Base-by-base conservation (phyloP, 208 protist species). In the Trypanosoma congolense region DNA sequence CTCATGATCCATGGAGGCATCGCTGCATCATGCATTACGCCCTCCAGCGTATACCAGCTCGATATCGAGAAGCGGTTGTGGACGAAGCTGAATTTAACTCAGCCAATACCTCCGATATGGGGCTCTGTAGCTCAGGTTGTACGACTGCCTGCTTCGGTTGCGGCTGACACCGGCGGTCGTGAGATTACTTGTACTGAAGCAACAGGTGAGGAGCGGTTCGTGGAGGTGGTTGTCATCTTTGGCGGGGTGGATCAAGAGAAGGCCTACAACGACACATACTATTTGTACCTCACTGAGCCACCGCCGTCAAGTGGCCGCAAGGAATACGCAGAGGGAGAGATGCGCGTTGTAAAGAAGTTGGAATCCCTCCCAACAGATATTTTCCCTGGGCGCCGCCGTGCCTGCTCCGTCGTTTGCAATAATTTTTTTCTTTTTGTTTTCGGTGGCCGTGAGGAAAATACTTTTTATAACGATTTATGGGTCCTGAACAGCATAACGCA, bases 381-480 rank as follows among this genome's bases (percentile, higher is more conserved):
- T 12, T 68, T 80, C 54, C 70, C 50, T n/a, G 77, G 77, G 12
- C 71, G 81, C 10, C 74, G 77, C 36, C 67, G 81, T 33, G 52
- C 81, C 33, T 77, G 63, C 33, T 65, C 69, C 4, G 52, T 66
- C 5, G 77, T 80, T 2, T 79, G 71, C 56, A 45, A 60, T 16
- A 57, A 65, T 38, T 68, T 75, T 18, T 85, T 78, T 58, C 52
- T 89, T 26, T 82, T 79, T 47, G 54, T 89, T 40, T 89, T 89
- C 70, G 77, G 81, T 31, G 81, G 81, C 14, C 66, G 81, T 24
- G 81, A 83, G 26, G 65, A 57, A 14, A 56, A 45, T 53, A 36
- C 19, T 28, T 89, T 85, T 56, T 85, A 77, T 63, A 89, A 89
- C 48, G 81, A 89, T 46, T 54, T 85, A 5, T 89, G 81, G 81